phyloP scores from a whole-genome alignment of 2,329 filamentous ascomycete species.

The Talaromyces sp. region DNA sequence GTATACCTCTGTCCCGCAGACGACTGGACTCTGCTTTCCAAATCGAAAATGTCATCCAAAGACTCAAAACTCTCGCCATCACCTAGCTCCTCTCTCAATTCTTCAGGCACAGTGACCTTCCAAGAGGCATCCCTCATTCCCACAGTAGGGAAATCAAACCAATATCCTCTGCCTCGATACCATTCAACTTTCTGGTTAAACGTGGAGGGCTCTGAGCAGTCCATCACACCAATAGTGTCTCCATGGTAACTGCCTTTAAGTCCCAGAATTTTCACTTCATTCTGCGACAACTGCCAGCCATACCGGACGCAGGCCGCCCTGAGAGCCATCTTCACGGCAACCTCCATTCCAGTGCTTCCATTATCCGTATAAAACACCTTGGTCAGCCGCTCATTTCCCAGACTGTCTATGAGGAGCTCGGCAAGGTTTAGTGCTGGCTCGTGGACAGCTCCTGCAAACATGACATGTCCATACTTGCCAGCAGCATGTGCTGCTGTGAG shows the following conservation, averaged over 20 bases:
- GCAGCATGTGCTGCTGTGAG: constrained; percentile 75
- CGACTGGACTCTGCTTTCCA: constrained; percentile 43
- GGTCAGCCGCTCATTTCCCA: constrained; percentile 59
- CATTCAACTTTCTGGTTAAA: constrained; percentile 82
- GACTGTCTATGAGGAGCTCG: constrained; percentile 53
- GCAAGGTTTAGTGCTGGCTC: constrained; percentile 68
- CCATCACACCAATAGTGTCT: constrained; percentile 85
- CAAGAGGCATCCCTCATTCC: constrained; percentile 62
- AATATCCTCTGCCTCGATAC: constrained; percentile 72
- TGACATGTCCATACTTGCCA: constrained; percentile 79
- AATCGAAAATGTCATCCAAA: constrained; percentile 56
- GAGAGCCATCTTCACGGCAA: constrained; percentile 79
- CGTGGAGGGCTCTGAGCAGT: constrained; percentile 68
- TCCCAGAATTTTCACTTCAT: constrained; percentile 62
- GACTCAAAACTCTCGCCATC: constrained; percentile 40
- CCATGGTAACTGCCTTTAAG: constrained; percentile 79
- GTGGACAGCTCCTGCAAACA: constrained; percentile 78
- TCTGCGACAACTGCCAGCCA: constrained; percentile 53
- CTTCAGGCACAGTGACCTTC: constrained; percentile 54
- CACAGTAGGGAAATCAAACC: constrained; percentile 74
- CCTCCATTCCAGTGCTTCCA: constrained; percentile 75
- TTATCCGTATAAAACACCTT: constrained; percentile 82
- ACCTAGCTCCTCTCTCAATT: constrained; percentile 44
- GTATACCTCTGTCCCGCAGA: constrained; percentile 51
- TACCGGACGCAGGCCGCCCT: constrained; percentile 63